These are phyloP conservation scores for Ogataea trehalophila DNA, from an alignment of 805 yeast genomes.

Conservation along the genomic window DNA sequence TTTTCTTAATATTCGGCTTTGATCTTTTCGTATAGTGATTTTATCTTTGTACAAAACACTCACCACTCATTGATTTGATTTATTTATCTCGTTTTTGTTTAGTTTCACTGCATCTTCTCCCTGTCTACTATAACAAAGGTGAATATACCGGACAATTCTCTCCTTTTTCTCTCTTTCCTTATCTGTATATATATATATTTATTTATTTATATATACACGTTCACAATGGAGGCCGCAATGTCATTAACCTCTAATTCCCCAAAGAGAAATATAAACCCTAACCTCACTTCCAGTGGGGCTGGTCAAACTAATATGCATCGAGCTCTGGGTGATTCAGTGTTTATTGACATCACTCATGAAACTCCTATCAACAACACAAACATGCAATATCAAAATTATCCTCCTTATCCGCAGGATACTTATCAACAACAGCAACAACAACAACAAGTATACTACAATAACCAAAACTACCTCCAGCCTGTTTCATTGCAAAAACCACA, in stretches of 20 bases:
- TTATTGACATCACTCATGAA: constrained; percentile 42
- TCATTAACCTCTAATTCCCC: constrained; percentile 14
- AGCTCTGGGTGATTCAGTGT: constrained; percentile 37
- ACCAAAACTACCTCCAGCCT: constrained; percentile 6
- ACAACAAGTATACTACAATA: constrained; percentile 13
- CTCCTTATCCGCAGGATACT: constrained; percentile 5
- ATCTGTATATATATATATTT: background rate
- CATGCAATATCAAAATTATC: constrained; percentile 4
- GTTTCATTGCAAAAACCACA: constrained; percentile 1
- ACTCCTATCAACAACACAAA: constrained; percentile 24
- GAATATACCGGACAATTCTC: too few species aligned
- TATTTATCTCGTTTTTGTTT: too few species aligned
- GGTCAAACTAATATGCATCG: constrained; percentile 30
- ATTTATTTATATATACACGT: background rate
- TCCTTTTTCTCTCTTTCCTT: background rate
- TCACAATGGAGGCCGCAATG: constrained; percentile 32
- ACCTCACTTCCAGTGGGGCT: constrained; percentile 17
- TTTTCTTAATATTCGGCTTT: too few species aligned
- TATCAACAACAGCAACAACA: constrained; percentile 15
- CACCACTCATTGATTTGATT: too few species aligned
- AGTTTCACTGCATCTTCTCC: too few species aligned
- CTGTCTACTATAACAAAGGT: too few species aligned
- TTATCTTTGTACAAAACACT: too few species aligned
- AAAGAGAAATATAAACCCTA: constrained; percentile 5
- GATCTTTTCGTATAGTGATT: too few species aligned